Percentiles rank a stretch among this genome's conserved stretches.
phyloP scores from a whole-genome alignment of 2,329 filamentous ascomycete genomes.

The Claviceps cyperi region DNA sequence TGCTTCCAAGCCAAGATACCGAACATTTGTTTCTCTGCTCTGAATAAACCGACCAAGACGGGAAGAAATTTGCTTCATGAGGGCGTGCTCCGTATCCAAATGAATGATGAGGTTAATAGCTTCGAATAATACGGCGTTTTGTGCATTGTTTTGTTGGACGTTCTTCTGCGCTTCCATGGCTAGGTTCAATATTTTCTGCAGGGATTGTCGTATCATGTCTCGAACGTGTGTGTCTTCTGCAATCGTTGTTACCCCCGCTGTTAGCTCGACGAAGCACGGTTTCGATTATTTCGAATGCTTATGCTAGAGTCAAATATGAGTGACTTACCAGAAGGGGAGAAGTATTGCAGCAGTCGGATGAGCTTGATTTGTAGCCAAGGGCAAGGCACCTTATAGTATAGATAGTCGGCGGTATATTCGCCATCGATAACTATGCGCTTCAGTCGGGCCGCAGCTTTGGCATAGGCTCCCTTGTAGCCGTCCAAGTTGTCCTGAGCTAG shows the following conservation, averaged over 20 bases:
- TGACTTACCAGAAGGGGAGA: constrained; percentile 68
- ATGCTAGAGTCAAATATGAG: background rate
- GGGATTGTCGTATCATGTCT: constrained; percentile 77
- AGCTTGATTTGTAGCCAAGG: constrained; percentile 98
- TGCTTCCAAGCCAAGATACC: constrained; percentile 87
- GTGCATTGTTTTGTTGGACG: constrained; percentile 97
- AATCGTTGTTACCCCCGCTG: background rate
- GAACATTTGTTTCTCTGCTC: constrained; percentile 91
- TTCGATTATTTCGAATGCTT: background rate
- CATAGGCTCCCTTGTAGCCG: constrained; percentile 84
- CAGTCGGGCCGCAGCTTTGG: constrained; percentile 78
- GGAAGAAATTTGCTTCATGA: constrained; percentile 93
- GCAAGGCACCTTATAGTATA: constrained; percentile 99
- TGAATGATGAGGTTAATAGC: constrained; percentile 98
- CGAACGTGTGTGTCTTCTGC: constrained; percentile 83
- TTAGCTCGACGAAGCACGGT: background rate
- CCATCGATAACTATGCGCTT: constrained; percentile 85
- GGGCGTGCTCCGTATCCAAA: constrained; percentile 79
- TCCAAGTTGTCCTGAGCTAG: constrained; percentile 89
- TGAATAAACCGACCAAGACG: constrained; percentile 91
- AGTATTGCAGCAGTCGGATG: constrained; percentile 83
- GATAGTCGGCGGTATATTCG: constrained; percentile 79
- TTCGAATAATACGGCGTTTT: constrained; percentile 95
- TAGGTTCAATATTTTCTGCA: constrained; percentile 80
- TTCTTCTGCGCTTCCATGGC: constrained; percentile 94